A percentile compares a stretch with the other conserved stretches of the same genome.
Evolutionary conservation across 768 basidiomycete species (phyloP).

Genomic region (Xerocomellus intermedius): DNA sequence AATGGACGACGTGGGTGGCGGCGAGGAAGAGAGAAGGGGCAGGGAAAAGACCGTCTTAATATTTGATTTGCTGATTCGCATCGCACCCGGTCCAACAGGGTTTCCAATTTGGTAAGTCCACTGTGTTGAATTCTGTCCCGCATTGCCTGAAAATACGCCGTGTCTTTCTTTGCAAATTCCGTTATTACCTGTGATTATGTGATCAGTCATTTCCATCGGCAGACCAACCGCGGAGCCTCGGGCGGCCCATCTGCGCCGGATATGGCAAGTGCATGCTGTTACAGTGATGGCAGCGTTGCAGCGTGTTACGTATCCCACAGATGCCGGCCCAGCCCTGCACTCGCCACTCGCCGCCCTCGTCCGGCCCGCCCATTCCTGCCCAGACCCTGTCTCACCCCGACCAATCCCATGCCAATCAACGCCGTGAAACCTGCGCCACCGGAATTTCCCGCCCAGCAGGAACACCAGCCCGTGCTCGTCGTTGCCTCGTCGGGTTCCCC

Average conservation of each 20-base stretch:
- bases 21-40: conserved; percentile 20
- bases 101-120: conserved; percentile 15
- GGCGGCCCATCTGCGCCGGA: conserved; percentile 8
- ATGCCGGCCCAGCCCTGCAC: conserved; percentile 27
- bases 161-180: conserved; percentile 29
- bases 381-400: background rate
- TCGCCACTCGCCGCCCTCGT: conserved; percentile 22
- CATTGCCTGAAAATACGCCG: conserved; percentile 25
- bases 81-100: conserved; percentile 27
- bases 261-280: conserved; percentile 27
- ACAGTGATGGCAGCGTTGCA: conserved; percentile 20
- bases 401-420: background rate
- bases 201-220: conserved; percentile 26
- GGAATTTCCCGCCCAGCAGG: conserved; percentile 17
- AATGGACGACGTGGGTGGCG: conserved; percentile 18
- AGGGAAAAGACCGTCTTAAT: conserved; percentile 36
- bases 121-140: conserved; percentile 23
- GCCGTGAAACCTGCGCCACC: conserved; percentile 27
- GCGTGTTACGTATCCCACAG: conserved; percentile 25
- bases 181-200: conserved; percentile 34
- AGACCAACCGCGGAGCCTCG: conserved; percentile 36
- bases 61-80: conserved; percentile 40
- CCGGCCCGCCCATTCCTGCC: conserved; percentile 16
- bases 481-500: conserved; percentile 14
- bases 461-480: background rate